Percentiles rank a stretch among this genome's conserved stretches.
Evolutionary conservation across 2,329 filamentous ascomycete species (phyloP).

Genomic region (Fusarium brachygibbosum): DNA sequence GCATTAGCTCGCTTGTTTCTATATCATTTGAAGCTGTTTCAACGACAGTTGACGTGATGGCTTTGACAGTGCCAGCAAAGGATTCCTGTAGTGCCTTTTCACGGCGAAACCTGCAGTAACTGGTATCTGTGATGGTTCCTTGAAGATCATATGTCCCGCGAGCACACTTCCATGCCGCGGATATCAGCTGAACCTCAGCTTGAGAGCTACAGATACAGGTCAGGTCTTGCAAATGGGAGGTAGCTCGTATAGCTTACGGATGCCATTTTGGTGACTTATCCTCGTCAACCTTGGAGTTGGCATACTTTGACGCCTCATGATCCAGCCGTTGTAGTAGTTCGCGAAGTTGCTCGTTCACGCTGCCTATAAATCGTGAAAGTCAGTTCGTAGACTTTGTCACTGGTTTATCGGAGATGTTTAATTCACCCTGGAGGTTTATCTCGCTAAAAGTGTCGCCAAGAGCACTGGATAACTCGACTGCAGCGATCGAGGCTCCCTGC

Average conservation of each 20-base stretch:
- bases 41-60: constrained; percentile 34
- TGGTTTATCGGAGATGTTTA: not conserved
- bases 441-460: constrained; percentile 24
- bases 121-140: constrained; percentile 17
- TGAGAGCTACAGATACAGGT: constrained; percentile 19
- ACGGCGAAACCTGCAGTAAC: constrained; percentile 23
- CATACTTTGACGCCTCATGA: constrained; percentile 41
- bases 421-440: constrained; percentile 26
- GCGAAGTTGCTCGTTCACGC: constrained; percentile 25
- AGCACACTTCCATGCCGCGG: constrained; percentile 41
- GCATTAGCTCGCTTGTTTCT: constrained; percentile 10
- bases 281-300: constrained; percentile 37
- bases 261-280: constrained; percentile 34
- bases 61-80: constrained; percentile 32
- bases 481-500: constrained; percentile 24
- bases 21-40: not conserved
- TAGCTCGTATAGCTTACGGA: constrained; percentile 16
- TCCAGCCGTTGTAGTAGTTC: constrained; percentile 42
- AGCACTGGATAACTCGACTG: constrained; percentile 22
- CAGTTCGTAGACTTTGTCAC: not conserved
- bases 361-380: constrained; percentile 6
- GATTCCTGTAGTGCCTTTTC: constrained; percentile 25
- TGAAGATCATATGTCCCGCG: constrained; percentile 28
- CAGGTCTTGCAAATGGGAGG: not conserved
- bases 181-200: constrained; percentile 35